These are phyloP conservation scores for Blastomyces emzantsi DNA, from an alignment of 2,329 filamentous ascomycete genomes.

Conservation along the genomic window DNA sequence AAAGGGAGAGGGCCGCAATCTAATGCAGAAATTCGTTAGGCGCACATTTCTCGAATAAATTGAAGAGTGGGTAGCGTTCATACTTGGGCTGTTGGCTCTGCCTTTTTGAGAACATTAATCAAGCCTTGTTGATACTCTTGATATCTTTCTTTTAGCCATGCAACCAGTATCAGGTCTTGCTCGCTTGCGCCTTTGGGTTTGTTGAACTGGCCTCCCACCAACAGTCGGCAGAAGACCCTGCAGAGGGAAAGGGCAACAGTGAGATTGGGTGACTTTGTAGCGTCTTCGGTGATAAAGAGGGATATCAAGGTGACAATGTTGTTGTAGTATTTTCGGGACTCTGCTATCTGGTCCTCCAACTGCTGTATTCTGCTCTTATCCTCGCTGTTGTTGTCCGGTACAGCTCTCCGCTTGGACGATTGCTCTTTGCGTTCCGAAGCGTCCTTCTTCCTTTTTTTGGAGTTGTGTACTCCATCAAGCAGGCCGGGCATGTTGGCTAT, in stretches of 20 bases:
- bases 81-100: conserved; percentile 49
- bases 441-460: conserved; percentile 35
- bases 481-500: conserved; percentile 23
- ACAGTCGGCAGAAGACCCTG: conserved; percentile 72
- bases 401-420: conserved; percentile 40
- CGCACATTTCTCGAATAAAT: not conserved
- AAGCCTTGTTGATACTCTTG: conserved; percentile 60
- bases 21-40: conserved; percentile 25
- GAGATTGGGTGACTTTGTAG: conserved; percentile 49
- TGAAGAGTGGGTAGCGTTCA: not conserved
- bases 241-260: conserved; percentile 73
- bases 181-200: conserved; percentile 58
- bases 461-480: conserved; percentile 20
- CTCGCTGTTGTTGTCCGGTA: conserved; percentile 37
- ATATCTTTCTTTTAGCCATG: conserved; percentile 70
- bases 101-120: conserved; percentile 50
- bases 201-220: conserved; percentile 62
- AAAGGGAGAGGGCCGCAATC: conserved; percentile 62
- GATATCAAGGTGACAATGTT: conserved; percentile 68
- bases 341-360: conserved; percentile 70
- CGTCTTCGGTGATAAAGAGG: conserved; percentile 44
- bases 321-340: conserved; percentile 87
- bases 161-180: conserved; percentile 63
- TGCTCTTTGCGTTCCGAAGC: conserved; percentile 25
- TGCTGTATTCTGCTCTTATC: conserved; percentile 57